Evolutionary conservation across 176 grass and related monocot species (phyloP), one percentile per base, ranked within the genome.

Genomic region (Themeda triandra): DNA sequence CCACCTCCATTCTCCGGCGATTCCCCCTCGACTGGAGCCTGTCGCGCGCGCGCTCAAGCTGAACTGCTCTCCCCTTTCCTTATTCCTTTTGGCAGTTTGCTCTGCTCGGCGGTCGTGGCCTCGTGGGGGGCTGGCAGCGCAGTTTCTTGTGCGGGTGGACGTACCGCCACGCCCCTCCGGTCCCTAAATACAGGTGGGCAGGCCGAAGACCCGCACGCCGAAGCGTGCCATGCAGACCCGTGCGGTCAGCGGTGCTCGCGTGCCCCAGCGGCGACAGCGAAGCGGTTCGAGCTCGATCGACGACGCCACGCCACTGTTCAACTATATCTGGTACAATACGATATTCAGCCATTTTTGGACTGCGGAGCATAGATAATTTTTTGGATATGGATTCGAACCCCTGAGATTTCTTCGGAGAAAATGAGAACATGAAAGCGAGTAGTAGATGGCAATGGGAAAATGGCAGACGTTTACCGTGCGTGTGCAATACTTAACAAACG

Each of bases 1-100:
- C 74, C 84, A 87, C 74, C 56, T 2, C 56, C 10, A 11, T 59
- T 59, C 80, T 73, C 68, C 10, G 32, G 37, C 37, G 60, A 48
- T 12, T 60, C 70, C 77, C 29, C 68, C 71, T 39, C 25, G 4
- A 8, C 40, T 29, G 11, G 24, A 29, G 4, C 17, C 63, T 54
- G 46, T 2, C 28, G 29, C 12, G 23, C 23, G 5, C 31, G 4
- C 69, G 23, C 59, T 6, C 23, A 37, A 37, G 44, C 41, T 53
- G n/a, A 60, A 49, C 36, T 44, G 69, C 8, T 66, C 4, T 2
- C 19, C 7, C 28, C 6, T 33, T 7, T 23, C 44, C 6, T 27
- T 27, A n/a, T n/a, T 8, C 17, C 3, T 10, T 5, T 9, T 23
- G 19, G 62, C 10, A 4, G 24, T 5, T 58, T 35, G 30, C 23